These are phyloP conservation scores for Trichoderma oligosporum DNA, from an alignment of 2,329 filamentous ascomycete genomes.

Conservation along the genomic window DNA sequence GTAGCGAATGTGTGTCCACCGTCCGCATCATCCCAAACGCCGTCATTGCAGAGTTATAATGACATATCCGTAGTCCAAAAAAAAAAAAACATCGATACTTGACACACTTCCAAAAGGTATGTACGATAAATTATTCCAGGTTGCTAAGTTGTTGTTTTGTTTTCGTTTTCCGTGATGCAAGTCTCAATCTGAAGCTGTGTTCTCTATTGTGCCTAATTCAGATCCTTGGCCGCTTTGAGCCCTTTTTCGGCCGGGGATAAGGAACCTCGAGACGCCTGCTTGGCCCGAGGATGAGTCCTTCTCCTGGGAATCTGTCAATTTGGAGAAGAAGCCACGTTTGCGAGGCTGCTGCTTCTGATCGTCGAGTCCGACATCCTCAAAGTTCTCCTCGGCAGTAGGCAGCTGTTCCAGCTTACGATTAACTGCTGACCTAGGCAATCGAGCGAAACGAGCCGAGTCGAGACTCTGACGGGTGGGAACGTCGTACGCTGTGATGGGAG, in stretches of 20 bases:
- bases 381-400: constrained; percentile 71
- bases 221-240: constrained; percentile 62
- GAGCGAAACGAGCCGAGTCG: constrained; percentile 66
- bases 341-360: constrained; percentile 54
- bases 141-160: not conserved
- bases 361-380: constrained; percentile 89
- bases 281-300: constrained; percentile 25
- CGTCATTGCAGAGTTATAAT: not conserved
- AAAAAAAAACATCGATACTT: constrained; percentile 8
- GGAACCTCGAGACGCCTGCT: constrained; percentile 54
- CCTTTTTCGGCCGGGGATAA: constrained; percentile 68
- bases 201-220: constrained; percentile 64
- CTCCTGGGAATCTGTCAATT: constrained; percentile 61
- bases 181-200: constrained; percentile 27
- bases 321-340: constrained; percentile 71
- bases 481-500: constrained; percentile 63
- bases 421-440: constrained; percentile 59
- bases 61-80: constrained; percentile 11
- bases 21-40: constrained; percentile 15
- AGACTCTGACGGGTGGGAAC: constrained; percentile 70
- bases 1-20: constrained; percentile 1
- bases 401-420: constrained; percentile 57
- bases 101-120: constrained; percentile 13
- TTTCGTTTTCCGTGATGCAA: not conserved
- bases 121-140: constrained; percentile 8